These are phyloP conservation scores for Trametes meyenii DNA, from an alignment of 768 basidiomycete genomes.

Conservation along the genomic window DNA sequence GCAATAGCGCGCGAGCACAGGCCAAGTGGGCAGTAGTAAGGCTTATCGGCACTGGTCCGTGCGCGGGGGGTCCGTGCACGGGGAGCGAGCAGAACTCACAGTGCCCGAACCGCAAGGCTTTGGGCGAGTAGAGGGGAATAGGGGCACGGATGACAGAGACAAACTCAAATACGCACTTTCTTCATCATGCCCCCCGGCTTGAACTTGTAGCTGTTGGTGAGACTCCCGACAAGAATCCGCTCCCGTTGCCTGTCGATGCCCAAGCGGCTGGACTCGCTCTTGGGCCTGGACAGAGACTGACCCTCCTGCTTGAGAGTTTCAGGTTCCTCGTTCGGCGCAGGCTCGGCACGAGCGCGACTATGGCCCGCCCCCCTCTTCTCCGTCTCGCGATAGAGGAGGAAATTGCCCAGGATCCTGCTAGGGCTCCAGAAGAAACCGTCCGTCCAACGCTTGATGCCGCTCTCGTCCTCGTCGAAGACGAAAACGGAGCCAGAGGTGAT, in stretches of 20 bases:
- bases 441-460: slow-evolving; percentile 97
- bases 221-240: slow-evolving; percentile 81
- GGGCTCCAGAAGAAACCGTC: slow-evolving; percentile 98
- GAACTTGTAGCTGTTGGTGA: slow-evolving; percentile 94
- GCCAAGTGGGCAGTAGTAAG: background rate
- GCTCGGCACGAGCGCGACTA: slow-evolving; percentile 50
- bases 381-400: slow-evolving; percentile 92
- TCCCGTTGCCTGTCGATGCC: slow-evolving; percentile 75
- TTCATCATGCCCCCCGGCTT: slow-evolving; percentile 94
- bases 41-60: slow-evolving; percentile 13
- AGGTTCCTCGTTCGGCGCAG: slow-evolving; percentile 45
- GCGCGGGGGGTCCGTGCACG: background rate
- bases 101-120: background rate
- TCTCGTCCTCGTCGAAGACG: slow-evolving; percentile 96
- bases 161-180: slow-evolving; percentile 62
- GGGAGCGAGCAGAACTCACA: background rate
- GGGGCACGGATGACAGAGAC: slow-evolving; percentile 2
- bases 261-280: slow-evolving; percentile 48
- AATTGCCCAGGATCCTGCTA: slow-evolving; percentile 90
- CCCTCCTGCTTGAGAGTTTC: slow-evolving; percentile 31
- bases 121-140: background rate
- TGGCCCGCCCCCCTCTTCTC: slow-evolving; percentile 78
- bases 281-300: slow-evolving; percentile 64
- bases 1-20: background rate
- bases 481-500: slow-evolving; percentile 94